Conservation (phyloP, 768 basidiomycete species). For the Tephrocybe rancida region DNA sequence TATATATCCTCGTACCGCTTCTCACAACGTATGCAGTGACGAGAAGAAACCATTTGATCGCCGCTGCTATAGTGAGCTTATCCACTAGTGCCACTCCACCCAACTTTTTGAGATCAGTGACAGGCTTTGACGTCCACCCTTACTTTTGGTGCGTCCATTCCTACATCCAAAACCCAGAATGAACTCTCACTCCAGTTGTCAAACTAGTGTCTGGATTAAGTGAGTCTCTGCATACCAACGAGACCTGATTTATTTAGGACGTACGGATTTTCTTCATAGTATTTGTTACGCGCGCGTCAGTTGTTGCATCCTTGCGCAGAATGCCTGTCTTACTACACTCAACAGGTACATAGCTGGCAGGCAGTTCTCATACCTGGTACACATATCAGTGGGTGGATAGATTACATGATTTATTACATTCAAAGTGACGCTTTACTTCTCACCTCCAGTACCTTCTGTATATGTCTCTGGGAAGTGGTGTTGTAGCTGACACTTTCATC, state of each 20-base stretch:
- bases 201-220: constrained; percentile 13
- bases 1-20: neutral
- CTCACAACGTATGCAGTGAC: neutral
- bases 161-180: neutral
- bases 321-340: neutral
- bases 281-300: constrained; percentile 8
- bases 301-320: neutral
- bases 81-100: neutral
- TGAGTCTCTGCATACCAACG: neutral
- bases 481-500: constrained; percentile 13
- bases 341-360: neutral
- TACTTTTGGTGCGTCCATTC: constrained; percentile 3
- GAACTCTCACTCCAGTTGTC: neutral
- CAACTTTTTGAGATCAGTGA: no score
- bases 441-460: constrained; percentile 16
- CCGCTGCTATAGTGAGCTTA: neutral
- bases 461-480: constrained; percentile 11
- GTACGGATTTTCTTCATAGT: neutral
- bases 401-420: neutral
- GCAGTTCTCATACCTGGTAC: constrained; percentile 3
- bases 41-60: constrained; percentile 2
- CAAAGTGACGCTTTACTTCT: neutral
- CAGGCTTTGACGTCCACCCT: constrained; percentile 1
- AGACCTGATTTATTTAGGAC: neutral
- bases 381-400: constrained; percentile 7